Evolutionary conservation across 2,329 filamentous ascomycete species (phyloP).

Genomic region (Penicillium concentricum): DNA sequence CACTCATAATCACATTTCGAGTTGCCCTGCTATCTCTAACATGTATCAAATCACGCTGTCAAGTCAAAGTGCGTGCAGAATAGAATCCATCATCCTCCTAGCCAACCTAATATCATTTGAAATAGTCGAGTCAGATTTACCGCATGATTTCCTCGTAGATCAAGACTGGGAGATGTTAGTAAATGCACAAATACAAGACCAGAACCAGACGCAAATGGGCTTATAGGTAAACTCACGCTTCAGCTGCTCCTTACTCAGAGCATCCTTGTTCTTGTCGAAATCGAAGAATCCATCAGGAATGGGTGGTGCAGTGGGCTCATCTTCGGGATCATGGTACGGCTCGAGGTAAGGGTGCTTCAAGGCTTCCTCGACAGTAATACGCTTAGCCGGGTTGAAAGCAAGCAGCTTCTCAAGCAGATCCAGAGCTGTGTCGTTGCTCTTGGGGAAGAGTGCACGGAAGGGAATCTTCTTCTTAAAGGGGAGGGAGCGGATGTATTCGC

Average conservation of each 20-base stretch:
- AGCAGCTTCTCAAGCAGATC: constrained; percentile 93
- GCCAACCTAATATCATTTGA: neutral
- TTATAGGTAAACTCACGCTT: constrained; percentile 72
- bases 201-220: too few relatives aligned
- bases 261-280: constrained; percentile 99
- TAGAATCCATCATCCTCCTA: constrained; percentile 1
- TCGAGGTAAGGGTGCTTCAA: constrained; percentile 97
- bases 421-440: constrained; percentile 95
- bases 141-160: constrained; percentile 98
- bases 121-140: constrained; percentile 36
- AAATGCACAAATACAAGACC: neutral
- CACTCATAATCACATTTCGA: constrained; percentile 7
- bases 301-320: constrained; percentile 92
- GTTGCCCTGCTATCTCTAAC: constrained; percentile 13
- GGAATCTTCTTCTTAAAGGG: constrained; percentile 99
- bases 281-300: constrained; percentile 99
- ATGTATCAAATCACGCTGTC: constrained; percentile 10
- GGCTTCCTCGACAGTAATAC: constrained; percentile 96
- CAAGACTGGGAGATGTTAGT: constrained; percentile 53
- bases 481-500: constrained; percentile 96
- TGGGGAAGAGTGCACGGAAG: constrained; percentile 94
- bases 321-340: constrained; percentile 97
- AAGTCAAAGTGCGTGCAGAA: constrained; percentile 14
- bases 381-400: constrained; percentile 97
- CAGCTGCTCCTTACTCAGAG: constrained; percentile 94